Percentiles rank a stretch among this genome's conserved stretches.
These are phyloP conservation scores for Zygnema cylindricum DNA, from an alignment of 139 green algal species.

Conservation along the genomic window DNA sequence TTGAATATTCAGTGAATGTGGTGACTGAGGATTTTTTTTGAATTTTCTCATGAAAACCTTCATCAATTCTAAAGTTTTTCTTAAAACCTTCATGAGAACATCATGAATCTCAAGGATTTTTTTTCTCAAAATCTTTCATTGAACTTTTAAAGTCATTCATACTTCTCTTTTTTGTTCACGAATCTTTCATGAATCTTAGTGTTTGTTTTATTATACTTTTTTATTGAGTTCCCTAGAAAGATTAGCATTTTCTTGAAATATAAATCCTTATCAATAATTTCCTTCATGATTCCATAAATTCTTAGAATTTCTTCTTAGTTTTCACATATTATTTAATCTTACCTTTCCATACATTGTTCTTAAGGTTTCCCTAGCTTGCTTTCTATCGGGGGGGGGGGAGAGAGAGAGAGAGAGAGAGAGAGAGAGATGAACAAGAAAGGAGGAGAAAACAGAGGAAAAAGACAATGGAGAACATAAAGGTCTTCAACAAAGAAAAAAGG, in stretches of 20 bases:
- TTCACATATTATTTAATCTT: neutral
- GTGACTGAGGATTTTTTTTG: too few relatives aligned
- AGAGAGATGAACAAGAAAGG: neutral
- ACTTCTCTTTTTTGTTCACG: neutral
- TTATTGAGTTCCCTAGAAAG: neutral
- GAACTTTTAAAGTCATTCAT: neutral
- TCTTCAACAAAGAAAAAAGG: too few relatives aligned
- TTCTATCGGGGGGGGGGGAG: neutral
- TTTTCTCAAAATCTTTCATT: too few relatives aligned
- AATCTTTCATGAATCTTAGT: neutral
- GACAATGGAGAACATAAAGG: too few relatives aligned
- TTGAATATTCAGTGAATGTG: too few relatives aligned
- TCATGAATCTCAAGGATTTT: too few relatives aligned
- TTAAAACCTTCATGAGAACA: too few relatives aligned
- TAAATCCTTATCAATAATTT: neutral
- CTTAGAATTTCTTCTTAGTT: neutral
- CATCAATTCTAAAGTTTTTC: too few relatives aligned
- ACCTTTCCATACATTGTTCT: neutral
- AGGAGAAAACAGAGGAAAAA: neutral
- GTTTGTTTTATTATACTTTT: neutral
- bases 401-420: neutral
- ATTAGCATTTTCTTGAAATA: neutral
- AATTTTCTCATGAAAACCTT: too few relatives aligned
- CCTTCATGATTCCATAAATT: neutral
- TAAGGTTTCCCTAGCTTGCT: neutral